Evolutionary conservation across 1,139 yeast genomes (phyloP).

Genomic region (Magnusiomyces tetraspermus): DNA sequence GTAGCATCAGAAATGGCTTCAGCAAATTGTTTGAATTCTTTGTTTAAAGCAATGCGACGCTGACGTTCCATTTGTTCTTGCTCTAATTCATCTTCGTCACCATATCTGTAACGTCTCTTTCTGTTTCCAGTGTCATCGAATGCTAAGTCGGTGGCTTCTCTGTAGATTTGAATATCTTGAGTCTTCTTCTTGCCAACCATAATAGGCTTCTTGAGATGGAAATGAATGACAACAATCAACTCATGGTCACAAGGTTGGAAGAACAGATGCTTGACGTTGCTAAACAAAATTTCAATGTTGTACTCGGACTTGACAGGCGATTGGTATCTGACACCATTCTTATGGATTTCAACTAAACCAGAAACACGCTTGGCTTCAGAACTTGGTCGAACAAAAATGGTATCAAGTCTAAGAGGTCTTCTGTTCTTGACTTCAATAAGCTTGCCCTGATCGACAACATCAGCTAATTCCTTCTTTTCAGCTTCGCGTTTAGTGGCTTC

Average conservation of each 20-base stretch:
- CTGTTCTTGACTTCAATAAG: slow-evolving; percentile 70
- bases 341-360: slow-evolving; percentile 85
- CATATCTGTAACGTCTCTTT: slow-evolving; percentile 81
- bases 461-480: slow-evolving; percentile 87
- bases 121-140: slow-evolving; percentile 97
- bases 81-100: slow-evolving; percentile 97
- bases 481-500: slow-evolving; percentile 85
- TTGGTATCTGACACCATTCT: slow-evolving; percentile 91
- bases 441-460: slow-evolving; percentile 87
- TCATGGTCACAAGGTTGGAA: slow-evolving; percentile 97
- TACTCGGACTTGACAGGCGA: slow-evolving; percentile 76
- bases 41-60: slow-evolving; percentile 81
- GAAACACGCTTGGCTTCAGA: slow-evolving; percentile 94
- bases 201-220: slow-evolving; percentile 85
- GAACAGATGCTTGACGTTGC: slow-evolving; percentile 84
- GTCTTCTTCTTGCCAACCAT: slow-evolving; percentile 96
- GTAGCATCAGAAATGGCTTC: slow-evolving; percentile 87
- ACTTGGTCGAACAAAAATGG: slow-evolving; percentile 86
- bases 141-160: slow-evolving; percentile 94
- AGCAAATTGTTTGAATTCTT: slow-evolving; percentile 82
- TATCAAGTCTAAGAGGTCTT: slow-evolving; percentile 78
- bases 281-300: slow-evolving; percentile 76
- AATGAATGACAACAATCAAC: slow-evolving; percentile 82
- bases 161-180: slow-evolving; percentile 87
- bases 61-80: slow-evolving; percentile 98